These are phyloP conservation scores for Speleostelium caveatum DNA, from an alignment of 78 protist genomes.

Conservation along the genomic window DNA sequence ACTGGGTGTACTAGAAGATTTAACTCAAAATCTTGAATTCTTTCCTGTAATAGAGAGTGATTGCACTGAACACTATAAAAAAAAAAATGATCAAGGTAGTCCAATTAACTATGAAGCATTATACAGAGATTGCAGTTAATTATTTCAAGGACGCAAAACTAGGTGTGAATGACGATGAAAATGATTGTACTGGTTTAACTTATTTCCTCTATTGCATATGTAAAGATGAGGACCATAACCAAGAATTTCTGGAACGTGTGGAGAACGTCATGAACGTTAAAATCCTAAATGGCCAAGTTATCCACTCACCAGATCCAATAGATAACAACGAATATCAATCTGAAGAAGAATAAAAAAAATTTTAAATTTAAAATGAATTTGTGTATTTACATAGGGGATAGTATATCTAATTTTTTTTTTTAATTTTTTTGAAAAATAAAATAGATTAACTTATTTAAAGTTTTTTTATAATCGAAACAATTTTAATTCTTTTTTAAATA, in stretches of 20 bases:
- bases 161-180: not conserved
- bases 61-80: not conserved
- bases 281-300: not conserved
- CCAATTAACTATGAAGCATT: not conserved
- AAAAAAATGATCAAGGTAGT: not conserved
- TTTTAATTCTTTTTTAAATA: no score
- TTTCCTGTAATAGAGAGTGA: not conserved
- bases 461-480: no score
- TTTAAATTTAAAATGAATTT: no score
- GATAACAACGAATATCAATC: no score
- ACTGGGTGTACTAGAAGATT: not conserved
- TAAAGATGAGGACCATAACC: not conserved
- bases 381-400: no score
- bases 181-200: not conserved
- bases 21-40: not conserved
- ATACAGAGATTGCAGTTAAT: not conserved
- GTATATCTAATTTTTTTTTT: no score
- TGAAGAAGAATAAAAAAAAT: no score
- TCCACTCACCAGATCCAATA: no score
- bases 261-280: constrained; percentile 13
- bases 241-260: not conserved
- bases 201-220: not conserved
- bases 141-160: constrained; percentile 4
- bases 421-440: no score
- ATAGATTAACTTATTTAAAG: no score